Base-by-base conservation (phyloP, 2,329 filamentous ascomycete species). In the Ilyonectria mors-panacis region DNA sequence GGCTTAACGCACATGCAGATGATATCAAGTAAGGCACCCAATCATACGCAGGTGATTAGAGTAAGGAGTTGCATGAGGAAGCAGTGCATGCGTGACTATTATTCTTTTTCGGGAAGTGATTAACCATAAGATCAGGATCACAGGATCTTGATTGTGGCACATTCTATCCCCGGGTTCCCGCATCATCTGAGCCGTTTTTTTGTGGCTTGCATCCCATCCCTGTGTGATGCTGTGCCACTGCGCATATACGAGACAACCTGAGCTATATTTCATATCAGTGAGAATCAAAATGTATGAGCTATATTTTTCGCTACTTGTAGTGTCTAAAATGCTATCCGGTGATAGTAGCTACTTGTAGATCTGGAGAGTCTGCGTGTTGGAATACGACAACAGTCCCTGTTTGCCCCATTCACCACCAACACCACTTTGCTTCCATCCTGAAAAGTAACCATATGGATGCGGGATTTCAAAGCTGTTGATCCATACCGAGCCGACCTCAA, bases 351-450 rank as follows among this genome's bases (percentile, higher is more conserved):
- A 37, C 30, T 62, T 62, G 39, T 48, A 62, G 33, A 55, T 54
- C 6, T 62, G 59, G 4, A 62, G n/a, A 15, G 59, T 53, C 37
- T 50, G 48, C 15, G 59, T 62, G 2, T 62, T 26, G 5, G 26
- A 53, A 21, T 62, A 62, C 13, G 59, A 55, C 7, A 30, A 28
- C 3, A 62, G 7, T 5, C 59, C 59, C 19, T 62, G 59, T 17
- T 9, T n/a, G 2, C 59, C 59, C 59, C 59, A 62, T 48, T 62
- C 59, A n/a, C 59, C 59, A 9, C 59, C 59, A 13, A 55, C 12
- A 15, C 59, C 59, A 13, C 59, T 62, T 26, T 62, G 59, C 59
- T 62, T 62, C 59, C 59, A 62, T 0, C 59, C 59, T 10, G 30
- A 53, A 23, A 62, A 62, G 59, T 45, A 62, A 8, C 59, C 59